Percentiles rank a stretch among this genome's conserved stretches.
phyloP scores from a whole-genome alignment of 2,329 filamentous ascomycete species.

The Alternaria infectoria region DNA sequence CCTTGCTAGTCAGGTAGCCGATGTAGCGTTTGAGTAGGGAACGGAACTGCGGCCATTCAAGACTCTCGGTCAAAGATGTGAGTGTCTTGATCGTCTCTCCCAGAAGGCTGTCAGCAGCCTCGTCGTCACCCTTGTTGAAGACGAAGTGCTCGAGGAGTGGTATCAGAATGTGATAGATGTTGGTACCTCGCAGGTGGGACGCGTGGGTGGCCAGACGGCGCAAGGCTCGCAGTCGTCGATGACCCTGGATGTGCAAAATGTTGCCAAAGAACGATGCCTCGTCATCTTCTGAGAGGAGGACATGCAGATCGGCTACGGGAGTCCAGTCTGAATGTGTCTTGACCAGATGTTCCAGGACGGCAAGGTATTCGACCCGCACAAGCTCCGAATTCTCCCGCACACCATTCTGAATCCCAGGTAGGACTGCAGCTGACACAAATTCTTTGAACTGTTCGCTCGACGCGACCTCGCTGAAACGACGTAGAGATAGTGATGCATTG shows the following conservation, averaged over 20 bases:
- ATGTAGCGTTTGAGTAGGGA: constrained; percentile 84
- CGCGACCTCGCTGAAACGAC: constrained; percentile 72
- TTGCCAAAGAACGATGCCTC: constrained; percentile 91
- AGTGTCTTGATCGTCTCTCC: constrained; percentile 87
- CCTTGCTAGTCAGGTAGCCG: constrained; percentile 78
- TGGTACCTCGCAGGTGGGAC: constrained; percentile 72
- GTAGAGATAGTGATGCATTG: constrained; percentile 82
- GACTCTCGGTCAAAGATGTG: constrained; percentile 71
- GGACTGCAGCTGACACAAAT: constrained; percentile 68
- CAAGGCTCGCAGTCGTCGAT: constrained; percentile 83
- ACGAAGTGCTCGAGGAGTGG: constrained; percentile 94
- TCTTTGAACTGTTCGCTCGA: constrained; percentile 59
- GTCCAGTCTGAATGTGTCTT: constrained; percentile 72
- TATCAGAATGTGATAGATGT: constrained; percentile 85
- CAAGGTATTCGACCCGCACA: constrained; percentile 81
- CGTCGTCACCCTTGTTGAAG: constrained; percentile 82
- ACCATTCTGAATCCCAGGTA: constrained; percentile 79
- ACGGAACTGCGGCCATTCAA: constrained; percentile 92
- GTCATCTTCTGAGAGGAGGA: constrained; percentile 74
- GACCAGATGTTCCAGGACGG: constrained; percentile 79
- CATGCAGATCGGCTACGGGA: constrained; percentile 74
- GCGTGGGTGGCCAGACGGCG: constrained; percentile 76
- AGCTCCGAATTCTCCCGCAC: constrained; percentile 81
- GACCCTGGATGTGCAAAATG: constrained; percentile 85
- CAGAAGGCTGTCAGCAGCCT: constrained; percentile 76